These are phyloP conservation scores for Canna indica DNA, from an alignment of 176 grass and related monocot genomes.

Conservation along the genomic window DNA sequence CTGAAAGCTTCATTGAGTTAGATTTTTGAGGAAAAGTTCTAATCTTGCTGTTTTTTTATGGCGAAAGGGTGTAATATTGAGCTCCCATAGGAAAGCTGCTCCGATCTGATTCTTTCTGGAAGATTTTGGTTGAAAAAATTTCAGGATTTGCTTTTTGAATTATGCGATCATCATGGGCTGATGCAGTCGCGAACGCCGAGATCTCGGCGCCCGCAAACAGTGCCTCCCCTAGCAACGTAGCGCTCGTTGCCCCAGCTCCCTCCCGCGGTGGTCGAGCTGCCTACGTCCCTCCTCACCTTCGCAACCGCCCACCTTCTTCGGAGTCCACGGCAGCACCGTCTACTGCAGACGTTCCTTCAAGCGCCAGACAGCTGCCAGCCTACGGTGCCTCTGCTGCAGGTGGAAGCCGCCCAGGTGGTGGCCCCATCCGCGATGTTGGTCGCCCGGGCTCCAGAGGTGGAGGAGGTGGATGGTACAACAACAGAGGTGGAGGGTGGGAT, in stretches of 20 bases:
- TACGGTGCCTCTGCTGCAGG: slow-evolving; percentile 23
- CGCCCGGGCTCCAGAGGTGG: slow-evolving; percentile 17
- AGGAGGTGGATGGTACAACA: slow-evolving; percentile 21
- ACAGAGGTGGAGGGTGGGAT: slow-evolving; percentile 51
- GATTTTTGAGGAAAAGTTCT: background rate
- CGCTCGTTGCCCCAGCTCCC: slow-evolving; percentile 16
- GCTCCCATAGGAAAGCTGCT: background rate
- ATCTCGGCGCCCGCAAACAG: slow-evolving; percentile 71
- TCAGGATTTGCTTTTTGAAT: slow-evolving; percentile 39
- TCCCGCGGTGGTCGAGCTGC: slow-evolving; percentile 38
- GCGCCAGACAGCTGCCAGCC: slow-evolving; percentile 17
- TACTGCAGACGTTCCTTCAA: slow-evolving; percentile 17
- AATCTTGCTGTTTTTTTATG: background rate
- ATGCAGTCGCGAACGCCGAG: slow-evolving; percentile 98
- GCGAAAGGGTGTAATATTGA: background rate
- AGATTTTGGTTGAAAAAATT: slow-evolving; percentile 18
- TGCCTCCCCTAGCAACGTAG: slow-evolving; percentile 1
- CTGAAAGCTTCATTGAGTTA: background rate
- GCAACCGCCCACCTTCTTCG: slow-evolving; percentile 25
- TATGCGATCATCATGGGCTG: slow-evolving; percentile 99
- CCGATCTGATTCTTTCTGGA: slow-evolving; percentile 16
- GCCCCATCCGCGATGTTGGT: slow-evolving; percentile 5
- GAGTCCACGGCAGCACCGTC: slow-evolving; percentile 20
- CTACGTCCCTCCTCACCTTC: slow-evolving; percentile 84
- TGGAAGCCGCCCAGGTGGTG: slow-evolving; percentile 24